Evolutionary conservation across 345 rosid genomes (phyloP), one percentile per base, ranked within the genome.

Genomic region (Acer campestre): DNA sequence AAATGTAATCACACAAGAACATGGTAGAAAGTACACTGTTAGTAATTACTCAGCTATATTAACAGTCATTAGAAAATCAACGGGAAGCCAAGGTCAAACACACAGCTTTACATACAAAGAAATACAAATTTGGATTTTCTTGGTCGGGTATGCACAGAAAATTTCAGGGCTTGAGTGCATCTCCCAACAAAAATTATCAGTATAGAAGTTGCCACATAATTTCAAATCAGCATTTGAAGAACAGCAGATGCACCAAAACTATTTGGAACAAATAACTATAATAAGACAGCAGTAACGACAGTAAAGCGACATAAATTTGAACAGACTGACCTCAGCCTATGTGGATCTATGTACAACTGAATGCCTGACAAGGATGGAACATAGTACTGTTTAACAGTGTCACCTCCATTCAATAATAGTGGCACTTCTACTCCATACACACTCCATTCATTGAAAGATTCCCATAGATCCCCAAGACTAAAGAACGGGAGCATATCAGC

Each of bases 361-460:
- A 90, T 87, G 76, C 90, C 94, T 5, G 94, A 90, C 70, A 90
- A 84, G 62, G 83, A 90, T 18, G 94, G 94, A 61, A 90, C 94
- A 73, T 90, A 90, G 70, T 90, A 90, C 79, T 90, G 94, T 69
- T 84, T 81, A 70, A 88, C 85, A 61, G 82, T 58, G 23, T 88
- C 86, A 13, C 77, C 71, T 40, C 85, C 88, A 76, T 79, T 80
- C 77, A 90, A 79, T 59, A 84, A 27, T 4, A 90, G 82, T 0
- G 92, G 90, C 75, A 90, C 94, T 81, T 86, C 92, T 20, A 78
- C 89, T 67, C 94, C 94, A 75, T 84, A 90, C 29, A 80, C 88
- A 75, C 94, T 90, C 92, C 94, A 90, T 65, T 90, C 92, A 38
- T 71, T 81, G 67, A 80, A 88, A 31, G 87, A 86, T 70, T 90